Base-by-base conservation (phyloP, 1,284 basidiomycete species). In the Neonothopanus nambi region DNA sequence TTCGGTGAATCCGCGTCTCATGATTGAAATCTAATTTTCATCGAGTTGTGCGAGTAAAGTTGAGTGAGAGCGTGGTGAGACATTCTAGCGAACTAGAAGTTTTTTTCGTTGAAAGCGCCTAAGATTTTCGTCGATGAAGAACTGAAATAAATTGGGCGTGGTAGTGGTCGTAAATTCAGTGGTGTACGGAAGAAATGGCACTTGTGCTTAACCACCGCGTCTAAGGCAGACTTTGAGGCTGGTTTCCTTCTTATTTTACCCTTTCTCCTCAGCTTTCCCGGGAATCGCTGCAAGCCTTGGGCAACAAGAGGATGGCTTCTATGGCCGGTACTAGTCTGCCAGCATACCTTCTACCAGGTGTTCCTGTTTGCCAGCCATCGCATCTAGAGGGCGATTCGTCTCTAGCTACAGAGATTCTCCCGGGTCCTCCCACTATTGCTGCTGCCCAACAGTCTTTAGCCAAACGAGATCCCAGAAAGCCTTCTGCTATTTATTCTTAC, bases 391-490 rank as follows among this genome's bases (percentile, higher is more conserved):
- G 89, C 60, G 86, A 91, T 74, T 70, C 84, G 55, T 76, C 77
- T 61, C 77, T 90, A 63, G 89, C 89, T 58, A 91, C 89, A 57
- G 89, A 91, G 77, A 87, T 91, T 72, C 78, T 91, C 59, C 89
- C 89, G 66, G 89, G 88, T 28, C 89, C 89, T 57, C 89, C 89
- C 54, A 79, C 87, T 60, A 67, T 89, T 59, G 74, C 78, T 57
- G 82, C 85, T 62, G 72, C 85, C 52, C 82, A 86, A 70, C 85
- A 87, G 68, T 72, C 79, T 58, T 69, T 74, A 56, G 76, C 81
- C 61, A 87, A 85, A 72, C 83, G 84, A 65, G 88, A 91, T 73
- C 82, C 84, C 65, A 88, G 80, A 75, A 90, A 90, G 72, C 79
- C 82, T 50, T 70, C 76, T 58, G 73, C 78, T 59, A 71, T 77